These are phyloP conservation scores for Teunomyces kruisii DNA, from an alignment of 805 yeast genomes.

Conservation along the genomic window DNA sequence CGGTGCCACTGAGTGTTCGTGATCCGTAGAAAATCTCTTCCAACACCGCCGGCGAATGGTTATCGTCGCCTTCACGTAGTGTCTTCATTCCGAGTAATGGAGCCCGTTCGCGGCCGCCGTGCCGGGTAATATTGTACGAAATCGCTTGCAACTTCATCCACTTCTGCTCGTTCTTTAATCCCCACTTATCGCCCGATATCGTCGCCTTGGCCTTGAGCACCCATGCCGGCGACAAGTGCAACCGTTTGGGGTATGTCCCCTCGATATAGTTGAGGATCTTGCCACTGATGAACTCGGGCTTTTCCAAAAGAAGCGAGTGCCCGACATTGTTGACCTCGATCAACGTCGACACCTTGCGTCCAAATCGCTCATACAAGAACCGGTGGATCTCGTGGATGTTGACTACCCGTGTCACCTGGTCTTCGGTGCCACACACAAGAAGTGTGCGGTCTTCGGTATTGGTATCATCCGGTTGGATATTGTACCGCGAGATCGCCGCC, in stretches of 20 bases:
- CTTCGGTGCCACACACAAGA: constrained; percentile 60
- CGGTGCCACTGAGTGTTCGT: constrained; percentile 17
- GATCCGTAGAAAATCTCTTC: constrained; percentile 47
- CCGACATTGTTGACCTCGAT: constrained; percentile 53
- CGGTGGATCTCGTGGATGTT: constrained; percentile 30
- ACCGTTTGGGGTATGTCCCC: constrained; percentile 42
- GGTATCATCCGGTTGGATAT: constrained; percentile 31
- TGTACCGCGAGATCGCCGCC: constrained; percentile 34
- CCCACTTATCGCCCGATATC: constrained; percentile 73
- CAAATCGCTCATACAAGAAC: constrained; percentile 22
- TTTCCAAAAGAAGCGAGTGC: constrained; percentile 61
- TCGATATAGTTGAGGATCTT: constrained; percentile 58
- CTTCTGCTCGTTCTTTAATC: constrained; percentile 69
- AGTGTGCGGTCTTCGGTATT: constrained; percentile 44
- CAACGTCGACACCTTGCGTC: constrained; percentile 29
- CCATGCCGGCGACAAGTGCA: constrained; percentile 68
- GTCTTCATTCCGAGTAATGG: constrained; percentile 74
- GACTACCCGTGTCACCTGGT: constrained; percentile 51
- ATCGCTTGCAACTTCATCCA: constrained; percentile 61
- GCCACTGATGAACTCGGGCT: constrained; percentile 66
- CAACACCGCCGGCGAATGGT: constrained; percentile 57
- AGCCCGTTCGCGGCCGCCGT: constrained; percentile 32
- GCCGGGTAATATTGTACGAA: constrained; percentile 41
- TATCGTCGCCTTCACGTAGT: constrained; percentile 58
- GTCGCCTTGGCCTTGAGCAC: constrained; percentile 63